Evolutionary conservation across 2,329 filamentous ascomycete species (phyloP), one percentile per base, ranked within the genome.

Genomic region (Fusarium ambrosium): DNA sequence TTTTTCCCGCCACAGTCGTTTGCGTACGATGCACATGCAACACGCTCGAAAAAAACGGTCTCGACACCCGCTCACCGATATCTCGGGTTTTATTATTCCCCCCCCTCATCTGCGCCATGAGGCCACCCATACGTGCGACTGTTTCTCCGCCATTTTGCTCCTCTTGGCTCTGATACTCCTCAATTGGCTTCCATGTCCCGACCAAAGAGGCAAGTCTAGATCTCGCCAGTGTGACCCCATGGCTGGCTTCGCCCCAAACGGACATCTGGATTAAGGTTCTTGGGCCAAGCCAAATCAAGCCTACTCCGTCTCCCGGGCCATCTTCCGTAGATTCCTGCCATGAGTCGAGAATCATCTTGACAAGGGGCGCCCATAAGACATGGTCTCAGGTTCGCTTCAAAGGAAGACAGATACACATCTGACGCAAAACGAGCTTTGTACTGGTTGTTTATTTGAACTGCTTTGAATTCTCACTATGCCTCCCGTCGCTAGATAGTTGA

Each of bases 221-320:
- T 55, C 64, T 62, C 43, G 36, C 41, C 64, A 39, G 56, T 73
- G 48, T 64, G 37, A 66, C 64, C 48, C 64, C 66, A 32, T 29
- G 20, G 43, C 65, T 63, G 74, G 36, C 71, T 74, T 70, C 69
- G 74, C 71, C 69, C 61, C 56, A 70, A 62, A 29, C 71, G 63
- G 63, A 62, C 65, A 72, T 68, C 32, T 67, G 71, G 62, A 74
- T 68, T 77, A 77, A 76, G 68, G 75, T 77, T 77, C 62, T 69
- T 29, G 71, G 58, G 55, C 66, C 71, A 73, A 74, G 36, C 73
- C 73, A 29, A 71, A 76, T 69, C 7, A 59, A 74, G 75, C 43
- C 39, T 59, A 66, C 65, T 62, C 61, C 45, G 59, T 32, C 62
- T 24, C 36, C 24, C 41, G 64, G 66, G n/a, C 45, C 62, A 53